phyloP scores from a whole-genome alignment of 1,284 basidiomycete species.

The Cystobasidiaceae sp. region DNA sequence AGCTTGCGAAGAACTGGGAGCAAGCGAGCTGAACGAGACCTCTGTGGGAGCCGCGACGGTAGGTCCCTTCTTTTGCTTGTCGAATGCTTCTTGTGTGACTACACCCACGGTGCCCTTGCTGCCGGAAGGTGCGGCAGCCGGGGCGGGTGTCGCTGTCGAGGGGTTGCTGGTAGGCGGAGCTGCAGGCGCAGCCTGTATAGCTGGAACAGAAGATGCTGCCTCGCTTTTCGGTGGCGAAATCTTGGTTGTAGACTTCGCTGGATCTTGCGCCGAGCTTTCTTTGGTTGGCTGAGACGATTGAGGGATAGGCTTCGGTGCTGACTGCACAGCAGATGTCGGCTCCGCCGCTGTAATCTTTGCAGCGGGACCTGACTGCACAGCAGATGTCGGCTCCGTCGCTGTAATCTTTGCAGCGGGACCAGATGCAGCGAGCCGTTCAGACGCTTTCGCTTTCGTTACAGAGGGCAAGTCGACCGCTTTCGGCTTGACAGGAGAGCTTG shows the following conservation, averaged over 20 bases:
- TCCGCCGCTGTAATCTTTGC: no score
- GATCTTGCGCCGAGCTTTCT: background rate
- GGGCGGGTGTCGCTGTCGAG: background rate
- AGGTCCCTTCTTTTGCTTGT: slow-evolving; percentile 23
- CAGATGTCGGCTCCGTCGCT: no score
- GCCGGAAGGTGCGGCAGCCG: background rate
- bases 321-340: no score
- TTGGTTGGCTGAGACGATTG: no score
- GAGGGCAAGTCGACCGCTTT: background rate
- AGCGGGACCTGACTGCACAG: no score
- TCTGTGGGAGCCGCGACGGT: slow-evolving; percentile 2
- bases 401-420: no score
- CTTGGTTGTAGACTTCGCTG: background rate
- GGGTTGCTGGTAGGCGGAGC: background rate
- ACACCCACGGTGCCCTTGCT: background rate
- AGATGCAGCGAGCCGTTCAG: no score
- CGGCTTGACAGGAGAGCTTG: background rate
- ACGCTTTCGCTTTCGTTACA: no score
- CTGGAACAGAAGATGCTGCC: background rate
- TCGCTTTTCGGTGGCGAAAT: background rate
- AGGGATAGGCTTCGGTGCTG: no score
- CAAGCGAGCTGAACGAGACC: slow-evolving; percentile 28
- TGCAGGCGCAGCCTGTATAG: background rate
- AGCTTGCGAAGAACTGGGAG: background rate
- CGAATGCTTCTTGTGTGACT: slow-evolving; percentile 15